These are phyloP conservation scores for Lichtheimia hyalospora DNA, from an alignment of 371 early-diverging fungal genomes.

Conservation along the genomic window DNA sequence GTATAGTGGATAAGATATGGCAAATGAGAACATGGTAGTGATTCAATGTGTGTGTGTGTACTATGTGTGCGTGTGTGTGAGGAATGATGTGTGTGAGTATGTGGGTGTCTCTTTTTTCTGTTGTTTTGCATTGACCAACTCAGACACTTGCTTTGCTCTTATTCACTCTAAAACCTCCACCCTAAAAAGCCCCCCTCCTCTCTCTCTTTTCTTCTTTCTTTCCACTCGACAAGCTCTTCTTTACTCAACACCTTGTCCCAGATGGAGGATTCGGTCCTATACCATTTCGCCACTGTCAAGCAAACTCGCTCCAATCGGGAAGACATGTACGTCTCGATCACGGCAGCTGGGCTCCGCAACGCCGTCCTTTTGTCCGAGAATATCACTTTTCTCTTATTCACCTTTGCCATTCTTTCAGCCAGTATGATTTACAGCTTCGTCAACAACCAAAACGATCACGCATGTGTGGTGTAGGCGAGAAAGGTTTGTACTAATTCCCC, in stretches of 20 bases:
- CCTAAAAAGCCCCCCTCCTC: too few relatives aligned
- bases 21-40: neutral
- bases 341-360: too few relatives aligned
- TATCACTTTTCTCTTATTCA: too few relatives aligned
- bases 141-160: neutral
- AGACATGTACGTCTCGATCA: slow-evolving; percentile 43
- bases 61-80: neutral
- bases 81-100: neutral
- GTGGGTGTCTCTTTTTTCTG: neutral
- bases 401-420: slow-evolving; percentile 28
- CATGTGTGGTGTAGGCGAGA: slow-evolving; percentile 92
- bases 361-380: too few relatives aligned
- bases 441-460: slow-evolving; percentile 94
- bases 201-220: too few relatives aligned
- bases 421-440: slow-evolving; percentile 71
- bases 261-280: slow-evolving; percentile 56
- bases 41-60: neutral
- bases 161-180: too few relatives aligned
- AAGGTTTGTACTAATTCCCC: slow-evolving; percentile 51
- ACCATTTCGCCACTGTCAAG: slow-evolving; percentile 59
- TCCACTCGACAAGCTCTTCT: too few relatives aligned
- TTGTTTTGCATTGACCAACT: neutral
- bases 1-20: too few relatives aligned
- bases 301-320: slow-evolving; percentile 58
- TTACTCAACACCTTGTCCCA: neutral